Evolutionary conservation across 2,329 filamentous ascomycete genomes (phyloP), one percentile per base, ranked within the genome.

Genomic region (Clonostachys sp.): DNA sequence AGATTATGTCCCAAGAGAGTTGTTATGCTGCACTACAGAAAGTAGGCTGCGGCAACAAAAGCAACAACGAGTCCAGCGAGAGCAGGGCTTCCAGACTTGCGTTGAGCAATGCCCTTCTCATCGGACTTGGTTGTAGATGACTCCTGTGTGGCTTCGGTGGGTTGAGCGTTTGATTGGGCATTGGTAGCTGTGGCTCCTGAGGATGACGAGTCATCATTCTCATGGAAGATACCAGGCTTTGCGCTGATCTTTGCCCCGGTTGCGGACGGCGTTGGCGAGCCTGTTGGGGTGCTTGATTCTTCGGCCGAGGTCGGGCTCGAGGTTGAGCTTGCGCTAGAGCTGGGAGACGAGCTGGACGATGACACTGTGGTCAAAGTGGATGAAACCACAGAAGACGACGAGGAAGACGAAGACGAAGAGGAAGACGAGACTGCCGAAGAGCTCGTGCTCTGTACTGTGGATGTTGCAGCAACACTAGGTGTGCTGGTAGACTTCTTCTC

Each of bases 1-100:
- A 30, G 24, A 30, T 30, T 30, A 30, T 10, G 24, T 30, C 24
- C 24, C 9, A 30, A 30, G 24, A 30, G 24, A 30, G 24, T 3
- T 30, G 24, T 10, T 30, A 30, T 30, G 24, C 3, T 30, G 24
- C 24, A 8, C 24, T 62, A 79, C 52, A 73, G 71, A 52, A 78
- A 63, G 55, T 68, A 75, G 14, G 71, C 70, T 24, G 77, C 72
- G 20, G 76, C 78, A 34, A 80, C 66, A 41, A 83, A 69, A 46
- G 78, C 79, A 42, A 82, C 69, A 41, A 82, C 65, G 18, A 83
- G 67, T 42, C 79, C 77, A 8, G 70, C 77, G 38, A 79, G 61
- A 44, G 78, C 76, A 44, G 72, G 69, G 45, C 72, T 72, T 44
- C 74, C 72, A 53, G 78, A 71, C 42, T 71, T 72, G 14, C 67